Base-by-base conservation (phyloP, 148 eudicot genomes). In the Salicornia ramosissima region DNA sequence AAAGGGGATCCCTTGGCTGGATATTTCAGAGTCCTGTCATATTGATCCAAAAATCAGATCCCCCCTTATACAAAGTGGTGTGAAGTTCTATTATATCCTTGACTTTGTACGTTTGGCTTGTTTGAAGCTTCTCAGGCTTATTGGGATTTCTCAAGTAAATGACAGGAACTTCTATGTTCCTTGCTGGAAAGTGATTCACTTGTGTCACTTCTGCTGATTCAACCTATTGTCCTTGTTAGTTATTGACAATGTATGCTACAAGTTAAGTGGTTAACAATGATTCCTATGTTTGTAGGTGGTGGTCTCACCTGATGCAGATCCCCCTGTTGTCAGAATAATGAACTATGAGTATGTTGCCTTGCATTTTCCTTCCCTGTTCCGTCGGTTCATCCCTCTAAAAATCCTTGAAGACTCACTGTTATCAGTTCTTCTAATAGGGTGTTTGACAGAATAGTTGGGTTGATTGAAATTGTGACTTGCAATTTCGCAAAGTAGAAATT, bases 251-350 rank as follows among this genome's bases (percentile, higher is more conserved):
- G 52, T 49, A 39, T 53, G 33, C 16, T 73, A 15, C 43, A 15
- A 57, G 67, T 52, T 74, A 31, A 60, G 42, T 56, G 65, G 72
- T 59, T 75, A 51, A 66, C 31, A 18, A 12, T 73, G 55, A 47
- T 26, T 75, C 55, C 64, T 16, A 36, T 36, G 21, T 64, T 52
- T 77, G 74, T 69, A 93, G 98, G 94, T 90, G 73, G 86, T 93
- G 68, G 71, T 93, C 71, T 88, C 94, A 60, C 92, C 92, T 12
- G 96, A 93, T 68, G 94, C 98, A 68, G 96, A 88, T 71, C 98
- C 98, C 45, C 98, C 98, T 13, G 98, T 93, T 64, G 88, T 90
- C 71, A 86, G 78, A 82, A 82, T 92, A 76, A 88, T 93, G 96
- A 87, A 90, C 77, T 93, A 83, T 78, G 87, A 86, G 98, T 93